Evolutionary conservation across 1,284 basidiomycete species (phyloP).

Genomic region (Taiwanofungus camphoratus): DNA sequence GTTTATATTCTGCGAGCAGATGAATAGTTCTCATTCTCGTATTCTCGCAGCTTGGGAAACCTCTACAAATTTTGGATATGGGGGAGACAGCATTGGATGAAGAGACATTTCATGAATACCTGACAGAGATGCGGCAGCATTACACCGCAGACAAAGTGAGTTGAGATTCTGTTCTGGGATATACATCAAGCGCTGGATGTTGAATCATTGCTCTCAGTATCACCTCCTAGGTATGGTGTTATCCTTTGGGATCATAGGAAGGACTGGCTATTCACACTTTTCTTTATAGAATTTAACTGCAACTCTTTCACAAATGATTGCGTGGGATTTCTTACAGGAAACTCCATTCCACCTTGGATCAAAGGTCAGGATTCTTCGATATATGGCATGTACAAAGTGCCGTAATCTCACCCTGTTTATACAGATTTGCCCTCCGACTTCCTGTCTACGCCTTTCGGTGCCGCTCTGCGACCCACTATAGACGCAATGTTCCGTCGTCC

Average conservation of each 20-base stretch:
- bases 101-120: slow-evolving; percentile 79
- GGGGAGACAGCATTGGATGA: slow-evolving; percentile 82
- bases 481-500: slow-evolving; percentile 77
- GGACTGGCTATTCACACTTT: slow-evolving; percentile 1
- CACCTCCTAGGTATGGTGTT: slow-evolving; percentile 71
- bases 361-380: slow-evolving; percentile 41
- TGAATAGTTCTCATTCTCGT: slow-evolving; percentile 5
- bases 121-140: slow-evolving; percentile 66
- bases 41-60: slow-evolving; percentile 65
- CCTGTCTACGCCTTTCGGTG: slow-evolving; percentile 85
- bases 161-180: too few species aligned
- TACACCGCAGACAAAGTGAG: slow-evolving; percentile 84
- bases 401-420: not conserved
- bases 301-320: slow-evolving; percentile 90
- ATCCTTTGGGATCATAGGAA: too few species aligned
- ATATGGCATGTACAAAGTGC: too few species aligned
- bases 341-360: slow-evolving; percentile 74
- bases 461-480: slow-evolving; percentile 81
- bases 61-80: slow-evolving; percentile 71
- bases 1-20: slow-evolving; percentile 23
- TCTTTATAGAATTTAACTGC: slow-evolving; percentile 72
- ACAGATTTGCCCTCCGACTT: slow-evolving; percentile 85
- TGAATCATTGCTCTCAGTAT: slow-evolving; percentile 47
- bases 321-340: slow-evolving; percentile 78
- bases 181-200: not conserved